Evolutionary conservation across 305 asterid species (phyloP).

Genomic region (Solanum hybrid): DNA sequence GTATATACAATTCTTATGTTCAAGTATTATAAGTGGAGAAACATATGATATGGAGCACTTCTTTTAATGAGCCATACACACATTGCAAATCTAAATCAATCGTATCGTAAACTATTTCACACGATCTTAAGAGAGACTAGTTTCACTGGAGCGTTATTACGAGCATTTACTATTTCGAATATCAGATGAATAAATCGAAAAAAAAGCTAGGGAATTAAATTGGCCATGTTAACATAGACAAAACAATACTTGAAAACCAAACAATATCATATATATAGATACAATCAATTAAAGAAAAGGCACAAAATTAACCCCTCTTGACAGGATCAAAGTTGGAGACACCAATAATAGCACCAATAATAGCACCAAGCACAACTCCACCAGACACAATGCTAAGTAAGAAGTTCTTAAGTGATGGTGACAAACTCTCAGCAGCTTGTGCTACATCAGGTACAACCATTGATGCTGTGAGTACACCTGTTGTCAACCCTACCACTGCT

Average conservation of each 20-base stretch:
- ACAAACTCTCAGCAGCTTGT: slow-evolving; percentile 48
- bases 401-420: slow-evolving; percentile 77
- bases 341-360: slow-evolving; percentile 57
- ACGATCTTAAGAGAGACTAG: neutral
- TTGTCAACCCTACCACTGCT: slow-evolving; percentile 48
- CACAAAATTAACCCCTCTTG: slow-evolving; percentile 38
- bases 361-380: slow-evolving; percentile 49
- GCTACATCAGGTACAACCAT: slow-evolving; percentile 62
- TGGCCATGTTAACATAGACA: neutral
- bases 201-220: neutral
- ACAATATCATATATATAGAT: neutral
- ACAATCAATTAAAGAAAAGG: neutral
- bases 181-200: neutral
- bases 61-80: neutral
- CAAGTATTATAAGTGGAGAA: neutral
- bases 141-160: neutral
- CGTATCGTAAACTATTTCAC: neutral
- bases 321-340: slow-evolving; percentile 92
- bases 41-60: neutral
- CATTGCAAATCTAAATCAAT: neutral
- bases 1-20: neutral
- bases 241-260: neutral
- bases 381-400: slow-evolving; percentile 79
- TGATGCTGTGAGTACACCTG: slow-evolving; percentile 61
- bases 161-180: neutral